Base-by-base conservation (phyloP, 768 basidiomycete genomes). In the Coprinopsis sp. region DNA sequence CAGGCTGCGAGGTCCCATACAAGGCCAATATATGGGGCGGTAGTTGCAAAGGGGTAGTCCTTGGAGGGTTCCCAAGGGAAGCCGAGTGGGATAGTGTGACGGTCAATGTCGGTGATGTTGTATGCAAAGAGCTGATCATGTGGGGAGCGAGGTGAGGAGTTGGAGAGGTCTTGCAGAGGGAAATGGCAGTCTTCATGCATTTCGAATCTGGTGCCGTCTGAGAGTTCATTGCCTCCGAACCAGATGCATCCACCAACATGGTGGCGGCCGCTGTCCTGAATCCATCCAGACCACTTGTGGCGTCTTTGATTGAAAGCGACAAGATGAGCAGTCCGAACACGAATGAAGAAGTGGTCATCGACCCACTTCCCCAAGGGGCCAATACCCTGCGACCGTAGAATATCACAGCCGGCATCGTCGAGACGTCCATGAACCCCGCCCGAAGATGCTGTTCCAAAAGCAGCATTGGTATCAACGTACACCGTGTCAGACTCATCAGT, bases 101-200 rank as follows among this genome's bases (percentile, higher is more conserved):
- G 6, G 33, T 75, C 60, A 18, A 77, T 70, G 47, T 76, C 70
- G 1, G 22, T 46, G 3, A 43, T 25, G 18, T 2, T 4, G 24
- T 62, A 64, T 11, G 55, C 54, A 37, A 41, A 64, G 0, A 33
- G 2, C 3, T 14, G 1, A 51, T 57, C 5, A 7, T 11, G 11
- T 7, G 18, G 8, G 50, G 43, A 0, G 56, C 61, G 2, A 8
- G 3, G n/a, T 7, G 23, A 2, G 2, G 12, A 19, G 3, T 3
- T 4, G 1, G 66, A 64, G 2, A 65, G 51, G 46, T 70, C 64
- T 2, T 11, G 21, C 12, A 60, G 44, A 2, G 44, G 53, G 44
- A 38, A 50, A 1, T 14, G 1, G 16, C 47, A 50, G 30, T 70
- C 63, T 18, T 71, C 60, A 30, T 63, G 61, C 42, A 62, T 63